Percentiles rank a stretch among this genome's conserved stretches.
Evolutionary conservation across 1,284 basidiomycete species (phyloP).

Genomic region (Cerrena zonata): DNA sequence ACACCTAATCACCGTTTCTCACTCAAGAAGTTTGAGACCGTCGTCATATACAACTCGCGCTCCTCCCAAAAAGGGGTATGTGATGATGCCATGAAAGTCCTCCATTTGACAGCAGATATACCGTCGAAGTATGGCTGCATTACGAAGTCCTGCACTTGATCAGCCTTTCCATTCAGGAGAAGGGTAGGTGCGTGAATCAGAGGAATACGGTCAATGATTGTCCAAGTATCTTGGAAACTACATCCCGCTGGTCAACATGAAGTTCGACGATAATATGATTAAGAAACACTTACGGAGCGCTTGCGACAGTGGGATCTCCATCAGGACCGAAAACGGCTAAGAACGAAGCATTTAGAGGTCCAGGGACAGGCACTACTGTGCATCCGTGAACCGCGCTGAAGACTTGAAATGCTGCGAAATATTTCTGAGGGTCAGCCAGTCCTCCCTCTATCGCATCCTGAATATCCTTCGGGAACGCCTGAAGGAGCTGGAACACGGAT

Average conservation of each 20-base stretch:
- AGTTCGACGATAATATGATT: too few species aligned
- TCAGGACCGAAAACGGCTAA: conserved; percentile 6
- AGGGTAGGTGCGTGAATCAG: conserved; percentile 25
- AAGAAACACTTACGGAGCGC: conserved; percentile 16
- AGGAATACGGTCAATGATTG: conserved; percentile 22
- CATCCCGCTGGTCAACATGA: too few species aligned
- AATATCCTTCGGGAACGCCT: conserved; percentile 22
- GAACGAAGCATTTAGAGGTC: conserved; percentile 8
- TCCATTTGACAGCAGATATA: conserved; percentile 25
- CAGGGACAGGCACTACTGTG: conserved; percentile 20
- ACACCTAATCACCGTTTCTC: too few species aligned
- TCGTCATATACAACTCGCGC: conserved; percentile 20
- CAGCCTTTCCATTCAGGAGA: conserved; percentile 26
- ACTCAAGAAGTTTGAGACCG: conserved; percentile 23
- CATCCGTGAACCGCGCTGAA: conserved; percentile 24
- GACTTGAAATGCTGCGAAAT: conserved; percentile 20
- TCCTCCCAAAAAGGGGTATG: conserved; percentile 29
- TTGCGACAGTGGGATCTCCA: conserved; percentile 19
- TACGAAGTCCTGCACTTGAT: conserved; percentile 23
- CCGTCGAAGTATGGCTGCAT: conserved; percentile 21
- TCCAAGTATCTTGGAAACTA: conserved; percentile 24
- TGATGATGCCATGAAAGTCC: conserved; percentile 23
- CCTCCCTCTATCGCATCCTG: conserved; percentile 21
- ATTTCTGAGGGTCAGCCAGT: conserved; percentile 21
- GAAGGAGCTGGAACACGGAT: conserved; percentile 15